These are phyloP conservation scores for Kodamaea kaohsiungensis DNA, from an alignment of 805 yeast genomes.

Conservation along the genomic window DNA sequence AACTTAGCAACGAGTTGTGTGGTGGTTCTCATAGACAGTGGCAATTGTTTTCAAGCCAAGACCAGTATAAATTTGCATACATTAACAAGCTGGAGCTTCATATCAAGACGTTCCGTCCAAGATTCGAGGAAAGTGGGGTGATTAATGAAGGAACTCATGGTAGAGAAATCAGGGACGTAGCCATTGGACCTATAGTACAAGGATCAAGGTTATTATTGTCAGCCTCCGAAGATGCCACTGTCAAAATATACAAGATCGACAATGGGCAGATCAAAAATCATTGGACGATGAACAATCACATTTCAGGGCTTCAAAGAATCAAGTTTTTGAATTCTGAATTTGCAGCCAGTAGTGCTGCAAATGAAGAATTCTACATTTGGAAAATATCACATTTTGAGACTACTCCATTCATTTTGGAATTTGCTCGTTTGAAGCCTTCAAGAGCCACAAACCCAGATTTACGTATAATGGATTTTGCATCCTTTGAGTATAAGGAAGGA, in stretches of 20 bases:
- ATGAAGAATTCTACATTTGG: conserved; percentile 91
- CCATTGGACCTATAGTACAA: conserved; percentile 44
- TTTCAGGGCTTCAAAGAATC: conserved; percentile 83
- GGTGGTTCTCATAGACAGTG: conserved; percentile 93
- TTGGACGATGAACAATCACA: conserved; percentile 76
- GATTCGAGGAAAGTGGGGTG: conserved; percentile 27
- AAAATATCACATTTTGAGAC: conserved; percentile 40
- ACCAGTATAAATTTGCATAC: conserved; percentile 51
- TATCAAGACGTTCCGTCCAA: conserved; percentile 27
- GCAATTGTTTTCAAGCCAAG: conserved; percentile 42
- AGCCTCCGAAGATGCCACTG: conserved; percentile 87
- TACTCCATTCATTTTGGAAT: conserved; percentile 49
- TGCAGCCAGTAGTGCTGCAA: conserved; percentile 64
- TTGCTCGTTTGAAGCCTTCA: conserved; percentile 56
- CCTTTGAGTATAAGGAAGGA: conserved; percentile 43
- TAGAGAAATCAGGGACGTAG: conserved; percentile 79
- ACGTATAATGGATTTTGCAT: conserved; percentile 84
- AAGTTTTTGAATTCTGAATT: conserved; percentile 54
- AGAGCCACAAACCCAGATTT: conserved; percentile 66
- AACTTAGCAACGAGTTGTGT: conserved; percentile 68
- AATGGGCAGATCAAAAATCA: conserved; percentile 47
- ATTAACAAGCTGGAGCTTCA: conserved; percentile 54
- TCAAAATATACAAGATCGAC: conserved; percentile 50
- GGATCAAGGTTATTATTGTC: conserved; percentile 55
- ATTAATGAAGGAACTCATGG: conserved; percentile 78